Percentiles rank a stretch among this genome's conserved stretches.
Conservation (phyloP, 2,329 filamentous ascomycete species). For the Penicillium sp. region DNA sequence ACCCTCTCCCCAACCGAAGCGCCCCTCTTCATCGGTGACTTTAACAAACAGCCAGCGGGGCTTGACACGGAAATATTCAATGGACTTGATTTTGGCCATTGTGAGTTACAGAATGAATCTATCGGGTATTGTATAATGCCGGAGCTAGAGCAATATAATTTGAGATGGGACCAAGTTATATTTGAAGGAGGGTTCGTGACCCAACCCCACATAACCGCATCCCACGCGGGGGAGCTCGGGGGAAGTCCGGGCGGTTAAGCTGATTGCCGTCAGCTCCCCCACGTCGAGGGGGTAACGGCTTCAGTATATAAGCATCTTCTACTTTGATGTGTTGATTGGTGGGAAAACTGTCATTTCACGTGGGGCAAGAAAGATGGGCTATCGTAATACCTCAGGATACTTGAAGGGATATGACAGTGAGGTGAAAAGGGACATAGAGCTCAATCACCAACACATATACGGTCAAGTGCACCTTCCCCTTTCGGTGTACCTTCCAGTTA, state of each 20-base stretch:
- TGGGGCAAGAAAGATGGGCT: neutral
- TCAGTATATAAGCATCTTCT: neutral
- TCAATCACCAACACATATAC: too few species aligned
- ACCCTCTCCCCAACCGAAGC: slow-evolving; percentile 71
- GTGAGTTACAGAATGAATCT: neutral
- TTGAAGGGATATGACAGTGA: too few species aligned
- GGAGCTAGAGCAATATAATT: neutral
- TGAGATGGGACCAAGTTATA: neutral
- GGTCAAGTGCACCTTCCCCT: too few species aligned
- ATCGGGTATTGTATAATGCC: neutral
- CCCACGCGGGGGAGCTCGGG: slow-evolving; percentile 18
- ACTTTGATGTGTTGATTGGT: neutral
- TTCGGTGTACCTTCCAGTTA: neutral
- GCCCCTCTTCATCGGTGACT: slow-evolving; percentile 65
- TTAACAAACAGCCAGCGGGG: slow-evolving; percentile 79
- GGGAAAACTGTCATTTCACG: neutral
- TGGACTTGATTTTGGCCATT: slow-evolving; percentile 63
- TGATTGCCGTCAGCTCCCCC: slow-evolving; percentile 5
- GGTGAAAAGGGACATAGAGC: too few species aligned
- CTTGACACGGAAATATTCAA: slow-evolving; percentile 73
- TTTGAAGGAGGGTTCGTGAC: slow-evolving; percentile 2
- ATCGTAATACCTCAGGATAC: neutral
- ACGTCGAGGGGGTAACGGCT: neutral
- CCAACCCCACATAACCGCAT: slow-evolving; percentile 8
- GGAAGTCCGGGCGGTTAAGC: slow-evolving; percentile 14